These are phyloP conservation scores for Achaetomiella virescens DNA, from an alignment of 495 filamentous ascomycete species.

Conservation along the genomic window DNA sequence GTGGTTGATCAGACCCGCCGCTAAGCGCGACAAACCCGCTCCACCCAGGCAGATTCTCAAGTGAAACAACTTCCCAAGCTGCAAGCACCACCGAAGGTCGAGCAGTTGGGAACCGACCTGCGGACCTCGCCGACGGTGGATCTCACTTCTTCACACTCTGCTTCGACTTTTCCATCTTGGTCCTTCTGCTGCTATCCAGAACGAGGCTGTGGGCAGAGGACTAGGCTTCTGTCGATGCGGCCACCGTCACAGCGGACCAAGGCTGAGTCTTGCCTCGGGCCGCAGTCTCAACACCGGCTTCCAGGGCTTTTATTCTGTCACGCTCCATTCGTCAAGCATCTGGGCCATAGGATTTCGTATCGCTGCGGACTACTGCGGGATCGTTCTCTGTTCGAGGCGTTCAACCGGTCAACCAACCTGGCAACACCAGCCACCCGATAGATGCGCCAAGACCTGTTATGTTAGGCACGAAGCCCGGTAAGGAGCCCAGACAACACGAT, in stretches of 20 bases:
- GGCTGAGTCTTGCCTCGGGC: background rate
- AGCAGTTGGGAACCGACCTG: too few species aligned
- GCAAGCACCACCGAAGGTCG: too few species aligned
- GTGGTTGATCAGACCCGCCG: too few species aligned
- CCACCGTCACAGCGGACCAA: slow-evolving; percentile 10
- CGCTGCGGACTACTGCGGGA: too few species aligned
- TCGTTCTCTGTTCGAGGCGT: background rate
- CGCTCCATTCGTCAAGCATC: background rate
- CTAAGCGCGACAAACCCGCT: too few species aligned
- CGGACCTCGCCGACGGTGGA: background rate
- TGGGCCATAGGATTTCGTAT: too few species aligned
- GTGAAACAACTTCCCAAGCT: too few species aligned
- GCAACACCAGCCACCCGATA: background rate
- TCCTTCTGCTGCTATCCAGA: background rate
- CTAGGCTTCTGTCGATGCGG: slow-evolving; percentile 7
- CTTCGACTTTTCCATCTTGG: background rate
- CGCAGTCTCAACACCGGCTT: background rate
- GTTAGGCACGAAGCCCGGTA: too few species aligned
- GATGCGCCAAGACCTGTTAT: background rate
- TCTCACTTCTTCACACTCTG: background rate
- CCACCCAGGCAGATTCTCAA: too few species aligned
- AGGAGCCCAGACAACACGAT: background rate
- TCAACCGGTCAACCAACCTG: background rate
- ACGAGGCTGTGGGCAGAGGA: slow-evolving; percentile 8
- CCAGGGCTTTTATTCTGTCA: background rate